Percentiles rank a stretch among this genome's conserved stretches.
Evolutionary conservation across 1,284 basidiomycete genomes (phyloP).

Genomic region (Binderoboletus segoi): DNA sequence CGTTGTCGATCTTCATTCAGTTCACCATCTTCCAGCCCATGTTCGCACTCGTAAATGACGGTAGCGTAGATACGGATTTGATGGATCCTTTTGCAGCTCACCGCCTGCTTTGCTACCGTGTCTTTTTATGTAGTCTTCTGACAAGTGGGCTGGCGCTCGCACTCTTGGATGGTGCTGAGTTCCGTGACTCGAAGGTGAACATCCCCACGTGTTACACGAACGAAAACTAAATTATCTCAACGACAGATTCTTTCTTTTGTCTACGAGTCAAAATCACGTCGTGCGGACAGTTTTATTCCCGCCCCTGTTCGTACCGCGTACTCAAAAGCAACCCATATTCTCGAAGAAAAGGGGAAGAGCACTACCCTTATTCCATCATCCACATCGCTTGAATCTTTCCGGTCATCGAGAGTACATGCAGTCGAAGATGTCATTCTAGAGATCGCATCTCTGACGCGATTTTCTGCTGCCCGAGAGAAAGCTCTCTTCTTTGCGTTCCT

Average conservation of each 20-base stretch:
- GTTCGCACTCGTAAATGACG: constrained; percentile 64
- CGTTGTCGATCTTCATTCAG: not conserved
- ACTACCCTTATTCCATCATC: not conserved
- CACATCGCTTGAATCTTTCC: not conserved
- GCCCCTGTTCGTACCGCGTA: constrained; percentile 8
- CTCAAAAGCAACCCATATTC: constrained; percentile 5
- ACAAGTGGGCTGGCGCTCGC: constrained; percentile 53
- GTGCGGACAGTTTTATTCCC: constrained; percentile 7
- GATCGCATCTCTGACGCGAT: constrained; percentile 8
- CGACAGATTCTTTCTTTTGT: constrained; percentile 50
- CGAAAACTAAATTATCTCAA: not conserved
- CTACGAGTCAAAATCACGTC: constrained; percentile 40
- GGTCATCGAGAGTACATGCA: not conserved
- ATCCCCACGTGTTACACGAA: not conserved
- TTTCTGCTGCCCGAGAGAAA: constrained; percentile 6
- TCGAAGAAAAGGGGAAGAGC: constrained; percentile 1
- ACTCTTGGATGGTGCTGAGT: constrained; percentile 53
- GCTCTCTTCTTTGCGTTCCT: constrained; percentile 41
- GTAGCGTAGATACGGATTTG: constrained; percentile 35
- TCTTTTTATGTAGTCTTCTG: constrained; percentile 51
- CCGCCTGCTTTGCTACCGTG: constrained; percentile 49
- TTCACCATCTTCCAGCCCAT: constrained; percentile 52
- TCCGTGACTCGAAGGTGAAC: constrained; percentile 63
- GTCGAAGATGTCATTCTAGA: constrained; percentile 8
- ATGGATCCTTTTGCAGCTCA: constrained; percentile 25